Evolutionary conservation across 768 basidiomycete species (phyloP), one percentile per base, ranked within the genome.

Genomic region (Boletus rubroflammeus): DNA sequence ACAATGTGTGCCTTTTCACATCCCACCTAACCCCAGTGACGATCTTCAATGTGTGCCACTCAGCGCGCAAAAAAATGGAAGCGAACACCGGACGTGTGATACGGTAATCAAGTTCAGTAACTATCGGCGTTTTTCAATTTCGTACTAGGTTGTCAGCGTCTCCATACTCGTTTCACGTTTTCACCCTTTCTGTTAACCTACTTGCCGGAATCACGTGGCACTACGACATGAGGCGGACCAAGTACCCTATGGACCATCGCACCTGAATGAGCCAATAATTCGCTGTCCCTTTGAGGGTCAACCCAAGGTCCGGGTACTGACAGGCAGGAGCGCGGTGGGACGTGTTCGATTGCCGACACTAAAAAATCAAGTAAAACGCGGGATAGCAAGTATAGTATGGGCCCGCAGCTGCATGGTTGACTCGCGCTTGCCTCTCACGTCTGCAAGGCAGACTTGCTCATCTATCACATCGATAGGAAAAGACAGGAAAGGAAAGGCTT

Each of bases 161-260:
- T 66, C 64, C 63, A 66, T 66, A 57, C 58, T 41, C 62, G 65
- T 67, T 65, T 65, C 63, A 65, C 52, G 45, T 57, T 50, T 31
- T 32, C 49, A 54, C 57, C 60, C 57, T 62, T 65, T 59, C 47
- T 47, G 23, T 44, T 46, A 43, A 47, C 64, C 50, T 65, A 57
- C 60, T 66, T 67, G 63, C 64, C 66, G 64, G 52, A n/a, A 62
- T 66, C 64, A 62, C 64, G 54, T 62, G 64, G 50, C 10, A 10
- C 43, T 51, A 56, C 21, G 45, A 41, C 53, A 59, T 49, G 43
- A 29, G 32, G 26, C 52, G 23, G 40, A 39, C 47, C 38, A 41
- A 44, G 43, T 34, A 26, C 40, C 51, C 48, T 34, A 42, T 32
- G 38, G 28, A 32, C n/a, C n/a, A 25, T 4, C 19, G 41, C 44